Base-by-base conservation (phyloP, 2,329 filamentous ascomycete species). In the Cercospora zeae-maydis region DNA sequence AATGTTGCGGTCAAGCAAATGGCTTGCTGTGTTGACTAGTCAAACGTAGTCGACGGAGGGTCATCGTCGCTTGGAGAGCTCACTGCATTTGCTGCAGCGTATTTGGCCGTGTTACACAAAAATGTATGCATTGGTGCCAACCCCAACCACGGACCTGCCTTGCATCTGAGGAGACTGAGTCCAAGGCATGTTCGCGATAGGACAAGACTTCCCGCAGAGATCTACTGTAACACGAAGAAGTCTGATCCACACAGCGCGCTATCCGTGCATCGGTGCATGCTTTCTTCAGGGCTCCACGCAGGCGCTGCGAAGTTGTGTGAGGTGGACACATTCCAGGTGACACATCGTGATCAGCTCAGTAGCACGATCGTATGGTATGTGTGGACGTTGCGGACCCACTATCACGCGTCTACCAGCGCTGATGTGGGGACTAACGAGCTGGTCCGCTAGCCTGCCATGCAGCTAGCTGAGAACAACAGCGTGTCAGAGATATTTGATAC, bases 391-490 rank as follows among this genome's bases (percentile, higher is more conserved):
- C n/a, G 21, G 54, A 19, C 37, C 54, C 54, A 42, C 24, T 37
- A 24, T 30, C 34, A 45, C 16, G 37, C 33, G 37, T 42, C 37
- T 31, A 14, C 54, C 37, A 57, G 8, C 36, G 34, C 34, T 57
- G 34, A 30, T 45, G 54, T 39, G 36, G 34, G 54, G 54, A 27
- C 36, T 39, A 8, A 16, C 49, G n/a, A 31, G 34, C 19, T 57
- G 36, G 30, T 45, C 36, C 54, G 37, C 54, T 11, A 34, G 34
- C 24, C 24, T 57, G 27, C 36, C 24, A 57, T 59, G 57, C 57
- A 59, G 34, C 57, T 59, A 59, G 57, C 57, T 59, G 16, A 51
- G n/a, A 52, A 27, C 31, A 53, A 33, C 34, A 59, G 27, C 34
- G 45, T 33, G 24, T 45, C 36, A 14, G 21, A 49, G 37, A 49